Evolutionary conservation across 306 rosid genomes (phyloP).

Genomic region (Acacia confusa): DNA sequence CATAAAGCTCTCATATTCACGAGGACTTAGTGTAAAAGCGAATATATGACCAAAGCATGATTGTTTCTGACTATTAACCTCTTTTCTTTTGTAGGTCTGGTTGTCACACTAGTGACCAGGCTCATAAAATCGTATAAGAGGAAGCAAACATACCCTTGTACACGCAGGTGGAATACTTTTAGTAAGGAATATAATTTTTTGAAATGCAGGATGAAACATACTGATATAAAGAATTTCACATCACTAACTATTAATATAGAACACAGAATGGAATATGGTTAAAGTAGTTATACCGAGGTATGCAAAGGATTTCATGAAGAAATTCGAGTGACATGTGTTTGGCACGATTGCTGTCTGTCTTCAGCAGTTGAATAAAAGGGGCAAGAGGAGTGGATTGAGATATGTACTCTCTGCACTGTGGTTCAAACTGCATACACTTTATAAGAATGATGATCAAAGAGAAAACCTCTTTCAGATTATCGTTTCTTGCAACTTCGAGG

Average conservation of each 20-base stretch:
- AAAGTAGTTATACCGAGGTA: constrained; percentile 56
- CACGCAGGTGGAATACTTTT: not conserved
- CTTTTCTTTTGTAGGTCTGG: too few species aligned
- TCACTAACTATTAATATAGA: constrained; percentile 3
- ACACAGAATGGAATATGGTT: constrained; percentile 21
- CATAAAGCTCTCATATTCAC: constrained; percentile 26
- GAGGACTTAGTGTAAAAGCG: not conserved
- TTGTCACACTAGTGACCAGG: too few species aligned
- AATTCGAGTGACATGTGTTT: constrained; percentile 62
- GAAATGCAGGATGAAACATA: not conserved
- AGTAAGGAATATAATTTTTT: not conserved
- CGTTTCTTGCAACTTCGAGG: constrained; percentile 62
- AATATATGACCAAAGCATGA: constrained; percentile 10
- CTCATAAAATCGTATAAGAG: not conserved
- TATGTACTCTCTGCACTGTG: constrained; percentile 63
- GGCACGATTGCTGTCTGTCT: constrained; percentile 52
- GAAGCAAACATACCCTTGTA: too few species aligned
- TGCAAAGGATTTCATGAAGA: constrained; percentile 70
- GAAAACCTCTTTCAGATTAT: constrained; percentile 55
- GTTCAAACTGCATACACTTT: constrained; percentile 68
- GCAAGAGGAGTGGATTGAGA: constrained; percentile 62
- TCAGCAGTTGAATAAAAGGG: constrained; percentile 61
- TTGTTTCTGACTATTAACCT: not conserved
- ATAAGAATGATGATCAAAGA: constrained; percentile 72
- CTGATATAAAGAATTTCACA: constrained; percentile 1